A percentile compares a stretch with the other conserved stretches of the same genome.
Evolutionary conservation across 2,329 filamentous ascomycete species (phyloP).

Genomic region (Chaetomium sp.): DNA sequence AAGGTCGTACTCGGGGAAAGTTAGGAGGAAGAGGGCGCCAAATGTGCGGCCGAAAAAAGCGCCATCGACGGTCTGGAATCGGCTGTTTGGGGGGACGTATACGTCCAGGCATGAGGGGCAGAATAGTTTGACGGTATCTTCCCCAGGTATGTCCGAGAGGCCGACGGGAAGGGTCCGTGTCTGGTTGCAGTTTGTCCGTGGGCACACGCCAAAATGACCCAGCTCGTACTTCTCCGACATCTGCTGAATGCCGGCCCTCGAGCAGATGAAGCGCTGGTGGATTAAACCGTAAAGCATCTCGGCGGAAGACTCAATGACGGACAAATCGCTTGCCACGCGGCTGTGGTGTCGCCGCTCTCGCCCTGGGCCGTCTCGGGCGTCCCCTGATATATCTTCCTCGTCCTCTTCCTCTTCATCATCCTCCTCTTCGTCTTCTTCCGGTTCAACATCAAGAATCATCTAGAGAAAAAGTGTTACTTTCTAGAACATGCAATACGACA

Average conservation of each 20-base stretch:
- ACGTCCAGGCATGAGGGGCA: constrained; percentile 95
- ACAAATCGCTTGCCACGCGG: constrained; percentile 85
- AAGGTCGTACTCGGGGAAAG: constrained; percentile 92
- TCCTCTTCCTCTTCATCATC: constrained; percentile 74
- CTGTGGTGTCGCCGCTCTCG: constrained; percentile 69
- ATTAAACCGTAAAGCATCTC: constrained; percentile 97
- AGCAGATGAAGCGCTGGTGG: constrained; percentile 97
- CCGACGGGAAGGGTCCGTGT: constrained; percentile 90
- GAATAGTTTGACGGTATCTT: constrained; percentile 97
- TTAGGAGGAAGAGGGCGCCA: constrained; percentile 94
- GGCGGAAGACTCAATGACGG: constrained; percentile 94
- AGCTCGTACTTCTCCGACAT: constrained; percentile 99
- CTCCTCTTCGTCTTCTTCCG: constrained; percentile 86
- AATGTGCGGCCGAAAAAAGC: constrained; percentile 98
- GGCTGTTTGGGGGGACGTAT: constrained; percentile 93
- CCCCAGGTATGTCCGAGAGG: constrained; percentile 86
- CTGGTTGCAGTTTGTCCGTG: constrained; percentile 86
- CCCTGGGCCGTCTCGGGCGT: constrained; percentile 51
- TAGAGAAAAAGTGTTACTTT: constrained; percentile 24
- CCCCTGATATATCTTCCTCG: constrained; percentile 63
- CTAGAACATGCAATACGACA: no score
- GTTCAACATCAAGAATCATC: constrained; percentile 98
- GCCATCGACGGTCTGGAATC: constrained; percentile 94
- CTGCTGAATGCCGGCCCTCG: constrained; percentile 89
- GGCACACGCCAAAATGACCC: constrained; percentile 91